Base-by-base conservation (phyloP, 1,139 yeast species). In the Eremothecium gossypii region DNA sequence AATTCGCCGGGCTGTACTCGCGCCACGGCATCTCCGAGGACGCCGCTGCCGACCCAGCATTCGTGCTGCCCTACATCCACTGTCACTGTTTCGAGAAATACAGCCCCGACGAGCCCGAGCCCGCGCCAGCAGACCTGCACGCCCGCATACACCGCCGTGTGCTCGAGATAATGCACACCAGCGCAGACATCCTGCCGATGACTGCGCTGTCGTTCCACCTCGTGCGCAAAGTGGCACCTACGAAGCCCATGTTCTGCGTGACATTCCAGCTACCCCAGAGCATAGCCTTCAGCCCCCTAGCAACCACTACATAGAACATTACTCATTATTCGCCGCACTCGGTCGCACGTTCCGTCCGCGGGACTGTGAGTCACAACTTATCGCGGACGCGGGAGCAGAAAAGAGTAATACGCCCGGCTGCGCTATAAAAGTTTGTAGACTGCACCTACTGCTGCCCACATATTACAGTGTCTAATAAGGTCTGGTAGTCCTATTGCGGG, bases 231-330 rank as follows among this genome's bases (percentile, higher is more conserved):
- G 98, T 93, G 10, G 91, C 98, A 0, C 98, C 98, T 2, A 86
- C 96, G 2, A 93, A 91, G 60, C 91, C 91, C 29, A 91, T 91
- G 98, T 89, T 77, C 60, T 87, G 97, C 61, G 84, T 85, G 4
- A 70, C 89, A 8, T 87, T 89, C 64, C 64, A 65, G 52, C 69
- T 91, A 34, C 98, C 98, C 0, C 70, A 70, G 46, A 81, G 75
- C 46, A 86, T 89, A 29, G 96, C 96, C 2, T 81, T 41, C 13
- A 5, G 27, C 13, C 29, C 31, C 31, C 6, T 29, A 12, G 11
- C 23, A 17, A 17, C 23, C 23, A 17, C 23, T 17, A 17, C 23
- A 17, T 17, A 17, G 23, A 17, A 17, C 23, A 17, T 17, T 17
- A 17, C 23, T 17, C 23, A 17, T 17, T 17, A 17, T 17, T 17